Evolutionary conservation across 352 stramenopile species (phyloP).

Genomic region (Peronospora destructor): DNA sequence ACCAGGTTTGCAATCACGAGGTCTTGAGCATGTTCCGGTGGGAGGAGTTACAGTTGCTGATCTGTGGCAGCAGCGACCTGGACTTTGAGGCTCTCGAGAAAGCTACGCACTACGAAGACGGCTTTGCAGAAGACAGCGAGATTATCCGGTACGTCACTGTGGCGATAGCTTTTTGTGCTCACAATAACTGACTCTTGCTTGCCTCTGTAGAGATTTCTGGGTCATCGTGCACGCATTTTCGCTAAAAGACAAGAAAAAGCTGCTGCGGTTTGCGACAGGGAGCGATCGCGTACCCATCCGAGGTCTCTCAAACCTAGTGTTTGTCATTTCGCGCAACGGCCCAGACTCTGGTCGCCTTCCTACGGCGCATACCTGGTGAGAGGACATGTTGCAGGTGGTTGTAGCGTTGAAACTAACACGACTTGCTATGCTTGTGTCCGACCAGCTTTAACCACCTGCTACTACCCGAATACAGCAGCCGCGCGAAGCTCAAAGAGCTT

Average conservation of each 20-base stretch:
- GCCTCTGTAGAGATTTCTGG: slow-evolving; percentile 62
- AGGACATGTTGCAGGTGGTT: slow-evolving; percentile 6
- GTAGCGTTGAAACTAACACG: slow-evolving; percentile 5
- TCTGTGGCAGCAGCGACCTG: slow-evolving; percentile 66
- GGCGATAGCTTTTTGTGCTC: neutral
- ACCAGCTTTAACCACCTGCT: slow-evolving; percentile 84
- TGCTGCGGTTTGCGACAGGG: slow-evolving; percentile 81
- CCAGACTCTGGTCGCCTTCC: slow-evolving; percentile 77
- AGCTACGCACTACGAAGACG: slow-evolving; percentile 70
- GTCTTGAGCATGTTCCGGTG: slow-evolving; percentile 74
- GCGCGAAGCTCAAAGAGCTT: slow-evolving; percentile 74
- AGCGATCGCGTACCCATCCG: slow-evolving; percentile 81
- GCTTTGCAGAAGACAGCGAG: slow-evolving; percentile 55
- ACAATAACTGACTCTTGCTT: neutral
- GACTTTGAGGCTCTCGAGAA: slow-evolving; percentile 76
- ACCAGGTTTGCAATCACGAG: slow-evolving; percentile 65
- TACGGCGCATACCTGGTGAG: slow-evolving; percentile 80
- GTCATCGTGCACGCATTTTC: slow-evolving; percentile 70
- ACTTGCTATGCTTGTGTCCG: slow-evolving; percentile 11
- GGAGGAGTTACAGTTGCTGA: slow-evolving; percentile 70
- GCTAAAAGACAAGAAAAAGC: slow-evolving; percentile 79
- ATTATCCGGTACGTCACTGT: slow-evolving; percentile 42
- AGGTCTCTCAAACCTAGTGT: slow-evolving; percentile 69
- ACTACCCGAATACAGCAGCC: slow-evolving; percentile 70
- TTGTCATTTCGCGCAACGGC: slow-evolving; percentile 82